phyloP scores from a whole-genome alignment of 805 yeast genomes.

The Spathaspora arborariae region DNA sequence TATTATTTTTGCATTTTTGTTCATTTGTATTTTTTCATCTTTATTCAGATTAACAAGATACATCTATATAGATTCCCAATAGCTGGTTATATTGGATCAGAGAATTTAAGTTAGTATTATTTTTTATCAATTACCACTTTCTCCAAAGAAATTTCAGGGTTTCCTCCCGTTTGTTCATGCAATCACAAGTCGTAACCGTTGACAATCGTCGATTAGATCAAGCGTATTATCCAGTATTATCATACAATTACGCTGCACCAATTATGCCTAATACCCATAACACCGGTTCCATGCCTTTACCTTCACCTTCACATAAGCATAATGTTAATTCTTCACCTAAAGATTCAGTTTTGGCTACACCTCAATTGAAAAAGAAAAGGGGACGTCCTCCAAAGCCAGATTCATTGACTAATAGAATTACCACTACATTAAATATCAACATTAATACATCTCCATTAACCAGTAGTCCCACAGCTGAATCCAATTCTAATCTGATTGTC shows the following conservation, averaged over 20 bases:
- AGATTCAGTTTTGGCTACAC: constrained; percentile 4
- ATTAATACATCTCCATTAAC: constrained; percentile 36
- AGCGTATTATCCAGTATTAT: background rate
- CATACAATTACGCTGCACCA: background rate
- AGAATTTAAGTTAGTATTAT: background rate
- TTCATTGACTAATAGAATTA: constrained; percentile 33
- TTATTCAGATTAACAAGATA: no score
- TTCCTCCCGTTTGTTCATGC: background rate
- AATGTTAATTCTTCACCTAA: background rate
- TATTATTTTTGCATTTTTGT: no score
- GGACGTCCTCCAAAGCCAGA: constrained; percentile 46
- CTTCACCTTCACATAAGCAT: background rate
- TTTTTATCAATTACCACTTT: background rate
- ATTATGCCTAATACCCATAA: background rate
- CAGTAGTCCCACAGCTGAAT: constrained; percentile 37
- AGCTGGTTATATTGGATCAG: background rate
- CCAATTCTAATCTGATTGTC: constrained; percentile 33
- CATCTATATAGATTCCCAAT: background rate
- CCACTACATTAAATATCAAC: constrained; percentile 39
- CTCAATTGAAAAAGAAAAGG: constrained; percentile 34
- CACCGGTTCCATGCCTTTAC: background rate
- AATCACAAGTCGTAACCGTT: background rate
- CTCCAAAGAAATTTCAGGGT: no score
- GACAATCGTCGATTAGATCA: constrained; percentile 1
- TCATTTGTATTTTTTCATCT: no score